Percentiles rank a stretch among this genome's conserved stretches.
Conservation (phyloP, 225 moss, liverwort and hornwort genomes). For the Pseudisothecium myosuroides region DNA sequence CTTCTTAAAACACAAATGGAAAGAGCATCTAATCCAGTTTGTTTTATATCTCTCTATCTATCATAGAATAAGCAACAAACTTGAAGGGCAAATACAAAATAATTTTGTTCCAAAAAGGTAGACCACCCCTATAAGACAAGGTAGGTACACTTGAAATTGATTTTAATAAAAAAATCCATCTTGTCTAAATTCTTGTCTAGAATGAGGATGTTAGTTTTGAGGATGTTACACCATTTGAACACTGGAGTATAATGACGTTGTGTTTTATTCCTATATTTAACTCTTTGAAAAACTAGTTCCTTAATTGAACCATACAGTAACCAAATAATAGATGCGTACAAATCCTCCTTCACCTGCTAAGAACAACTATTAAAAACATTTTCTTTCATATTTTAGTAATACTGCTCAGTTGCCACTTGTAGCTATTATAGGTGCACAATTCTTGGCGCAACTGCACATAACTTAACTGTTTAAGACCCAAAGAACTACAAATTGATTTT, state of each 20-base stretch:
- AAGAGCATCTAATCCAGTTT: neutral
- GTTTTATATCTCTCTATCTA: neutral
- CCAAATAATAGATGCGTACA: neutral
- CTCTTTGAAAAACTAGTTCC: fast-evolving
- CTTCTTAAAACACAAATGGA: neutral
- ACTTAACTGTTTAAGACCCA: too few relatives aligned
- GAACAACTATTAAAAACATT: neutral
- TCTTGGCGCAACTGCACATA: too few relatives aligned
- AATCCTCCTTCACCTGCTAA: neutral
- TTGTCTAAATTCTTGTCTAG: neutral
- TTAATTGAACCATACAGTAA: neutral
- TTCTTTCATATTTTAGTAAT: neutral
- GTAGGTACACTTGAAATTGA: too few relatives aligned
- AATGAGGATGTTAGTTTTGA: neutral
- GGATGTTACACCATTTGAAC: neutral
- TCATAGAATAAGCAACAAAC: neutral
- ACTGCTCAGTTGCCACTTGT: neutral
- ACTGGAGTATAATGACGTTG: neutral
- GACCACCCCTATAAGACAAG: neutral
- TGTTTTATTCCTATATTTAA: neutral
- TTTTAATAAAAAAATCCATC: neutral
- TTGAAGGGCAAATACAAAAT: neutral
- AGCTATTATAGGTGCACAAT: too few relatives aligned
- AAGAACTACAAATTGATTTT: too few relatives aligned
- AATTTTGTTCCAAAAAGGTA: neutral